phyloP scores from a whole-genome alignment of 2,329 filamentous ascomycete genomes.

The Fusarium irregulare region DNA sequence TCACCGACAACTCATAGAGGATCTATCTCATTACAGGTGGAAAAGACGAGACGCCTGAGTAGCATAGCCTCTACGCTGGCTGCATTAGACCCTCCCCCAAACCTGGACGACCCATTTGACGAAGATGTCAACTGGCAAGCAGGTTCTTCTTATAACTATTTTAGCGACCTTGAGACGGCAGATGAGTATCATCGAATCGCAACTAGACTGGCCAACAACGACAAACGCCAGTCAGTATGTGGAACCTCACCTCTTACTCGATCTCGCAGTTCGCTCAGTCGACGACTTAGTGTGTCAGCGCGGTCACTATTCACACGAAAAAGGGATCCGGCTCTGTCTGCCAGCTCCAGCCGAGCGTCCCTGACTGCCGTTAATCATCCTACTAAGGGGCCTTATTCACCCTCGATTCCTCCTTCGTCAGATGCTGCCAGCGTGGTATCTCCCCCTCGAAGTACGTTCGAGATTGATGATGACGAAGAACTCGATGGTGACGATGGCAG shows the following conservation, averaged over 20 bases:
- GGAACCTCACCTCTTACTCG: constrained; percentile 16
- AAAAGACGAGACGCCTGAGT: constrained; percentile 32
- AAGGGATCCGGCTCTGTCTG: constrained; percentile 36
- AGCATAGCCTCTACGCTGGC: constrained; percentile 9
- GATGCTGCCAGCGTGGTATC: constrained; percentile 27
- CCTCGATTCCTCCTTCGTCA: constrained; percentile 15
- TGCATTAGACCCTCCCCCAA: constrained; percentile 16
- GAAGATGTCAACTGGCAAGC: constrained; percentile 29
- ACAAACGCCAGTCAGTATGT: constrained; percentile 39
- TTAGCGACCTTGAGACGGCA: constrained; percentile 48
- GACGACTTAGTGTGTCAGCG: constrained; percentile 45
- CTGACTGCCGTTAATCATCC: constrained; percentile 28
- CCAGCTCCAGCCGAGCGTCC: constrained; percentile 26
- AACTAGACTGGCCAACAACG: constrained; percentile 47
- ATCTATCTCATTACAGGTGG: constrained; percentile 29
- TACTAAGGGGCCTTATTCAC: constrained; percentile 33
- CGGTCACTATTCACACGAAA: constrained; percentile 46
- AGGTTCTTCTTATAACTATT: constrained; percentile 42
- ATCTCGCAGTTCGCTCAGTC: constrained; percentile 36
- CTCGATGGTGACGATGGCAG: constrained; percentile 34
- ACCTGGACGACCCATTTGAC: constrained; percentile 24
- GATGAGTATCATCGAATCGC: constrained; percentile 53
- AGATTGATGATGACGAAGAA: constrained; percentile 49
- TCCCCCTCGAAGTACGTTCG: constrained; percentile 48
- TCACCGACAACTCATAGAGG: constrained; percentile 28